Evolutionary conservation across 177 flowering plant genomes (phyloP).

Genomic region (Vitis hybrid): DNA sequence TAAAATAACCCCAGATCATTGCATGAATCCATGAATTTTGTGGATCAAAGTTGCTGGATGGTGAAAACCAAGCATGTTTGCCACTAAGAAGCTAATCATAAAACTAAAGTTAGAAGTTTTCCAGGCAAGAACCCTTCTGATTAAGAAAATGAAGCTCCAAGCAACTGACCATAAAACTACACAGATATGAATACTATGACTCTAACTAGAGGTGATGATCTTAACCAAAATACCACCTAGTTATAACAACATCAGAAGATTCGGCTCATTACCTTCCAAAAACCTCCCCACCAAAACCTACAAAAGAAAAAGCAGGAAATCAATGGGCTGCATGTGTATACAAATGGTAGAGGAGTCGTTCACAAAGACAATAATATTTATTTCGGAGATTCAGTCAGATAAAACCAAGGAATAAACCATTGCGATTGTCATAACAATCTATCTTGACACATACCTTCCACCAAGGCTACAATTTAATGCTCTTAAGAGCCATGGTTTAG

Average conservation of each 20-base stretch:
- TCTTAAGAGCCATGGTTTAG: slow-evolving; percentile 93
- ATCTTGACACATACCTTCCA: slow-evolving; percentile 53
- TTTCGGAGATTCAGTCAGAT: not conserved
- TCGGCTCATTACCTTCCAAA: slow-evolving; percentile 72
- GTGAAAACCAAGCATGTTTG: not conserved
- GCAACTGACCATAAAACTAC: not conserved
- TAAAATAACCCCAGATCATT: no score
- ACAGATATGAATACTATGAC: not conserved
- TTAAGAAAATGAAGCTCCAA: not conserved
- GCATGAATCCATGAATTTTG: no score
- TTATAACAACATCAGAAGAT: not conserved
- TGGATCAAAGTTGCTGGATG: no score
- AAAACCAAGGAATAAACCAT: slow-evolving; percentile 1
- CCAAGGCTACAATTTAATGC: slow-evolving; percentile 82
- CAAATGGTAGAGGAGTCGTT: not conserved
- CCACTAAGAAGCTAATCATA: not conserved
- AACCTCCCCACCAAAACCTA: slow-evolving; percentile 98
- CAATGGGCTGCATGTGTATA: slow-evolving; percentile 2
- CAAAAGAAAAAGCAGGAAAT: slow-evolving; percentile 14
- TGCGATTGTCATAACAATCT: not conserved
- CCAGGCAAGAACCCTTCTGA: not conserved
- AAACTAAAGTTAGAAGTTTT: not conserved
- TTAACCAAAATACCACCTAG: not conserved
- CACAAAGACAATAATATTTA: not conserved
- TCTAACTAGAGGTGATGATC: not conserved